Percentiles rank a stretch among this genome's conserved stretches.
Evolutionary conservation across 305 asterid genomes (phyloP).

Genomic region (Solanum hybrid): DNA sequence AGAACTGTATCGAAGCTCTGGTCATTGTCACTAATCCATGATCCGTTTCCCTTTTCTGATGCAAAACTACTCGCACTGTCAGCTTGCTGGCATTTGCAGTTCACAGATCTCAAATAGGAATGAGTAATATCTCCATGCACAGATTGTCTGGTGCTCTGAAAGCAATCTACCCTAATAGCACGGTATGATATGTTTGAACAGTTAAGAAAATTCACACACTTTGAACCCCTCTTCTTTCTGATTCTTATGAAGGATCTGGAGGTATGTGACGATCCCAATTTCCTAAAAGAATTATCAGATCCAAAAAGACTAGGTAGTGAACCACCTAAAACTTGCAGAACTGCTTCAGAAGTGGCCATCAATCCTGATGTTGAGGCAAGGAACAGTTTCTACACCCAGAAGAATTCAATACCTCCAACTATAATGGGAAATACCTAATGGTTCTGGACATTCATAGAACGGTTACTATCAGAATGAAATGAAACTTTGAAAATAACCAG

Average conservation of each 20-base stretch:
- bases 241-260: slow-evolving; percentile 16
- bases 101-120: slow-evolving; percentile 9
- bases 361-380: neutral
- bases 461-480: neutral
- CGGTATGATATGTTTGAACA: slow-evolving; percentile 8
- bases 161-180: slow-evolving; percentile 8
- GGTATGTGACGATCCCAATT: slow-evolving; percentile 10
- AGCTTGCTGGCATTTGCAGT: slow-evolving; percentile 42
- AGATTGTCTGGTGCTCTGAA: slow-evolving; percentile 1
- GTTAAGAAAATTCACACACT: slow-evolving; percentile 8
- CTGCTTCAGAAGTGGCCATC: slow-evolving; percentile 44
- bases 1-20: slow-evolving; percentile 15
- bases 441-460: neutral
- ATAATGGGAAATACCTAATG: neutral
- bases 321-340: slow-evolving; percentile 27
- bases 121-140: slow-evolving; percentile 8
- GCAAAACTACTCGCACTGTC: slow-evolving; percentile 37
- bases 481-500: neutral
- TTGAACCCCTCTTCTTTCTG: slow-evolving; percentile 25
- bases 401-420: neutral
- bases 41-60: slow-evolving; percentile 29
- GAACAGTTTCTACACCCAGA: neutral
- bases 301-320: slow-evolving; percentile 16
- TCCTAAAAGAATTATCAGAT: slow-evolving; percentile 19
- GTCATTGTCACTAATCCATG: slow-evolving; percentile 25